phyloP scores from a whole-genome alignment of 208 protist genomes.

The Polymyxa betae region DNA sequence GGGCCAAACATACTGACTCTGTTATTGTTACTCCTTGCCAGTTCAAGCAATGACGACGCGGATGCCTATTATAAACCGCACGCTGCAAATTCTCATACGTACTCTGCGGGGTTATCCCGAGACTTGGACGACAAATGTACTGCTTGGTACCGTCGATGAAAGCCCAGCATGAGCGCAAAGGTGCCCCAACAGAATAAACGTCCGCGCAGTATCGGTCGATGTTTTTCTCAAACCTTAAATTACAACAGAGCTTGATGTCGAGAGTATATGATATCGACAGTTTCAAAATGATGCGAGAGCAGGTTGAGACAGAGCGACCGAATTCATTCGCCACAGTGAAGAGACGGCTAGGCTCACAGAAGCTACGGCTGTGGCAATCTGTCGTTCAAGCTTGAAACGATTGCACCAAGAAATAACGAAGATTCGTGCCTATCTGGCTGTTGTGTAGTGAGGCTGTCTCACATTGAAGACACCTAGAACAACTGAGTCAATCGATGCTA shows the following conservation, averaged over 20 bases:
- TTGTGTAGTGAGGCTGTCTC: no score
- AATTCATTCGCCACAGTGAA: slow-evolving; percentile 5
- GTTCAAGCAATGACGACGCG: neutral
- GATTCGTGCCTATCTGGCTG: no score
- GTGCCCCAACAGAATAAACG: neutral
- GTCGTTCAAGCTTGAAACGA: no score
- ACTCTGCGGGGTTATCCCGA: neutral
- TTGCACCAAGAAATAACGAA: no score
- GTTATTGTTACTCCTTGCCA: neutral
- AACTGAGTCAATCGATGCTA: no score
- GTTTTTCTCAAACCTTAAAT: neutral
- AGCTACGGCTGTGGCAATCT: neutral
- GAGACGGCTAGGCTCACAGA: neutral
- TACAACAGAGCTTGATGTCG: neutral
- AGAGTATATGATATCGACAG: neutral
- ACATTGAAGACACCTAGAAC: no score
- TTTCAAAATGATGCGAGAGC: neutral
- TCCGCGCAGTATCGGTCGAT: neutral
- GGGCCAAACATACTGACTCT: slow-evolving; percentile 9
- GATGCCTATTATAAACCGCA: neutral
- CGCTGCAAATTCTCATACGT: neutral
- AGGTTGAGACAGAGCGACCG: neutral
- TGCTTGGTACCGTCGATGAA: slow-evolving; percentile 11
- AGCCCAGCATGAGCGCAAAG: neutral
- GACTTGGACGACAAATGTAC: neutral